phyloP scores from a whole-genome alignment of 257 asterid species.

The Primulina eburnea region DNA sequence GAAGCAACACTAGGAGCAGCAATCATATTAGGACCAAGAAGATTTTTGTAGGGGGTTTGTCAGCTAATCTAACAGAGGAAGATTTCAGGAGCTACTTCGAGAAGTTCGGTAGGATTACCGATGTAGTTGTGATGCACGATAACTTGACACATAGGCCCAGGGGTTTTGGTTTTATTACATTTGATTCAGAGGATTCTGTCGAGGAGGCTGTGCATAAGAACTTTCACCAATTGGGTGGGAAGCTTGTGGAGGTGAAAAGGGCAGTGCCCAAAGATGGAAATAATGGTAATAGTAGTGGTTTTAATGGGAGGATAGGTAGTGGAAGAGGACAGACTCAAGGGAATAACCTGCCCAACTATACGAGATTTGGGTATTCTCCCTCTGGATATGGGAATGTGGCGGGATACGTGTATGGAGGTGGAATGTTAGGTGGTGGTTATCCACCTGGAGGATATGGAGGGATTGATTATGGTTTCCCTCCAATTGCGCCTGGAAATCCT shows the following conservation, averaged over 20 bases:
- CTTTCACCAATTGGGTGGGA: slow-evolving; percentile 70
- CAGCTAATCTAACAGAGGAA: slow-evolving; percentile 71
- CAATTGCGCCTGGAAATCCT: slow-evolving; percentile 50
- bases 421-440: slow-evolving; percentile 44
- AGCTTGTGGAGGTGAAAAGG: slow-evolving; percentile 83
- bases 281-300: slow-evolving; percentile 34
- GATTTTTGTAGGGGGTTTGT: slow-evolving; percentile 90
- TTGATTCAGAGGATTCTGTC: slow-evolving; percentile 77
- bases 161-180: slow-evolving; percentile 90
- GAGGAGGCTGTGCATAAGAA: slow-evolving; percentile 75
- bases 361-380: slow-evolving; percentile 54
- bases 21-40: slow-evolving; percentile 75
- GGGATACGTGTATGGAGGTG: slow-evolving; percentile 61
- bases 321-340: slow-evolving; percentile 49
- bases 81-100: slow-evolving; percentile 83
- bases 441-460: slow-evolving; percentile 63
- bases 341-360: slow-evolving; percentile 34
- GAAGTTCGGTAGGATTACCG: slow-evolving; percentile 75
- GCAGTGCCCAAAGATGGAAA: slow-evolving; percentile 83
- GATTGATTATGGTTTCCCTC: slow-evolving; percentile 51
- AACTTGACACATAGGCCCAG: slow-evolving; percentile 81
- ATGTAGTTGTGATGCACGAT: slow-evolving; percentile 93
- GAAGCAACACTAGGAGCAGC: slow-evolving; percentile 49
- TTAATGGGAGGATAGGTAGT: slow-evolving; percentile 41
- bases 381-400: slow-evolving; percentile 49